Evolutionary conservation across 345 rosid genomes (phyloP).

Genomic region (Cardamine chenopodiifolia): DNA sequence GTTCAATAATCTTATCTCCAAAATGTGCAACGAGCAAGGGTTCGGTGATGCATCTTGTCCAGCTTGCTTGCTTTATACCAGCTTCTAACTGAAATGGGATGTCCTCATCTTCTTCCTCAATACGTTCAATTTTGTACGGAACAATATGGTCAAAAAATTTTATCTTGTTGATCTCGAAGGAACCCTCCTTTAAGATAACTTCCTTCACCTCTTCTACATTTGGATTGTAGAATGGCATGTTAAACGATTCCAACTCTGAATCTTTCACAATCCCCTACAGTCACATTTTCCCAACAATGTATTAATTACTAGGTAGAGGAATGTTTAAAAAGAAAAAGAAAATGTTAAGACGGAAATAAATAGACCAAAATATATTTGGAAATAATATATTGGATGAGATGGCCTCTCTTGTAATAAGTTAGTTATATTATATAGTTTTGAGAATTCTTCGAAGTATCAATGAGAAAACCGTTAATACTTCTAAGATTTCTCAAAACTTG

Average conservation of each 20-base stretch:
- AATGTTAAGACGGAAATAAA: too few relatives aligned
- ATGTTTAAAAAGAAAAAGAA: too few relatives aligned
- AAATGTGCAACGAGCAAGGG: slow-evolving; percentile 59
- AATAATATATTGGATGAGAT: too few relatives aligned
- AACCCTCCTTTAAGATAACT: slow-evolving; percentile 40
- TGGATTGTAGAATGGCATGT: slow-evolving; percentile 42
- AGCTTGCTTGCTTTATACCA: slow-evolving; percentile 44
- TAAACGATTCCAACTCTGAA: slow-evolving; percentile 40
- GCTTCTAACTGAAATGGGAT: slow-evolving; percentile 7
- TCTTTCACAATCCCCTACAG: slow-evolving; percentile 43
- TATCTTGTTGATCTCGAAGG: slow-evolving; percentile 38
- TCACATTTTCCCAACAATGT: too few relatives aligned
- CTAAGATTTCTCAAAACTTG: too few relatives aligned
- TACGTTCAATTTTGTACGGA: slow-evolving; percentile 4
- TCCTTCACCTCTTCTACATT: slow-evolving; percentile 35
- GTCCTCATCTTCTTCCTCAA: not conserved
- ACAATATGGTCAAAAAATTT: slow-evolving; percentile 18
- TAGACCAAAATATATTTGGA: too few relatives aligned
- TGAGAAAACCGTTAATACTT: too few relatives aligned
- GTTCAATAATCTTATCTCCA: slow-evolving; percentile 44
- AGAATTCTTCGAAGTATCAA: too few relatives aligned
- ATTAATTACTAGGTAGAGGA: too few relatives aligned
- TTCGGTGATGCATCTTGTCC: slow-evolving; percentile 57
- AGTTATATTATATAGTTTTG: too few relatives aligned
- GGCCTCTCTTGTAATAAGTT: too few relatives aligned